Base-by-base conservation (phyloP, 805 yeast genomes). In the Saccharomycopsis sp. region DNA sequence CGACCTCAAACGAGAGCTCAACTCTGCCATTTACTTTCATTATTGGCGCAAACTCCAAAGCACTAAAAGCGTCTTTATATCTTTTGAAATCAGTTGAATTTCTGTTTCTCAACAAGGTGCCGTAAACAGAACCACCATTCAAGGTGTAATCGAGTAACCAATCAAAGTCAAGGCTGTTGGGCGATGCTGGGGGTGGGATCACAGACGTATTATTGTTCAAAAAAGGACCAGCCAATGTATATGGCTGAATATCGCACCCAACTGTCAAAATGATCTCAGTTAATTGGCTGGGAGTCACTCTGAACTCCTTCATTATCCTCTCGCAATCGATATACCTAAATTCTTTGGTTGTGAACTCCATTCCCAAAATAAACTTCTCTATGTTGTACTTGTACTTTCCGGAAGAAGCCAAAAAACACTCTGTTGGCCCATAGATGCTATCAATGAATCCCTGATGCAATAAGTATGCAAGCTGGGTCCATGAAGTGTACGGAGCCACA, bases 361-460 rank as follows among this genome's bases (percentile, higher is more conserved):
- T 78, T 18, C 86, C 81, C 53, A 84, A 70, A 57, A 92, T 85
- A 59, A 91, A 82, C 63, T 81, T 85, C 58, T 89, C 94, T 24
- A 87, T 77, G 23, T 80, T 78, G 21, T 44, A 44, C 21, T 44
- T 44, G 16, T 12, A 16, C 7, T 18, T 44, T 44, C 21, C 48
- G 16, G 48, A 16, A 3, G 71, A 72, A 51, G 81, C 69, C 67
- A 92, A 73, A 50, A 91, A 72, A 44, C 84, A 77, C 65, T 94
- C 98, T 1, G 91, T 85, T 5, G 97, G 85, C 0, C 96, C 97
- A 70, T 83, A 88, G 41, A 91, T 82, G 3, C 87, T 83, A 68
- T 91, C 91, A 54, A 92, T 79, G 51, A 75, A 71, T 0, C 74
- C 76, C 53, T 74, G 75, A 51, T 79, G 79, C 61, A 78, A 77